Percentiles rank a stretch among this genome's conserved stretches.
phyloP scores from a whole-genome alignment of 208 protist genomes.

The Endotrypanum monterogeii region DNA sequence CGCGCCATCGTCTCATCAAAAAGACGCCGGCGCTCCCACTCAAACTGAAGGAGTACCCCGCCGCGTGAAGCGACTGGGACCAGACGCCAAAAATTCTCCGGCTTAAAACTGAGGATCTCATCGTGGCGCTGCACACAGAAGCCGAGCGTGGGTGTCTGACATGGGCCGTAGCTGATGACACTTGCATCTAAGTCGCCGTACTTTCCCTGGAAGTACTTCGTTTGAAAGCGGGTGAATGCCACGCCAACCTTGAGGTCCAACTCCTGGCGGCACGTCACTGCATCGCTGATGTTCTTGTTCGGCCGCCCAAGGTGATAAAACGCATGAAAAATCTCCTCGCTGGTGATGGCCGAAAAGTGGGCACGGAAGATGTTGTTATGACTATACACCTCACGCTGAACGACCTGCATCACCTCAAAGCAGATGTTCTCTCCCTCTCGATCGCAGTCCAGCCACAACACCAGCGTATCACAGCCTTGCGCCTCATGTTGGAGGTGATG shows the following conservation, averaged over 20 bases:
- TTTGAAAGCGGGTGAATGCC: conserved; percentile 95
- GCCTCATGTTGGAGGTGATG: conserved; percentile 80
- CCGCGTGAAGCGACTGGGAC: conserved; percentile 70
- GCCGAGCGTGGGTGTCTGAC: conserved; percentile 95
- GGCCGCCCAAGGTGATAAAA: conserved; percentile 86
- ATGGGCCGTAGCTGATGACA: conserved; percentile 96
- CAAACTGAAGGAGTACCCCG: conserved; percentile 71
- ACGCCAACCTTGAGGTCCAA: conserved; percentile 97
- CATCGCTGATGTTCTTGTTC: conserved; percentile 90
- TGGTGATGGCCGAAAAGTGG: conserved; percentile 93
- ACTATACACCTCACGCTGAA: conserved; percentile 54
- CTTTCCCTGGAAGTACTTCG: conserved; percentile 88
- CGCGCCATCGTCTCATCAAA: conserved; percentile 91
- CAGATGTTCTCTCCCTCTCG: conserved; percentile 98
- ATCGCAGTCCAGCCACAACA: conserved; percentile 97
- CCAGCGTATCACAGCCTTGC: conserved; percentile 84
- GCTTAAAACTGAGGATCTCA: conserved; percentile 92
- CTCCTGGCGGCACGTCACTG: conserved; percentile 95
- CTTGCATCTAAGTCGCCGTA: conserved; percentile 91
- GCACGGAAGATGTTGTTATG: conserved; percentile 85
- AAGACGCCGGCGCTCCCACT: conserved; percentile 89
- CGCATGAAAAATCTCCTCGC: conserved; percentile 81
- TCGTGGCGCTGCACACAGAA: conserved; percentile 94
- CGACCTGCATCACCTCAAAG: conserved; percentile 95
- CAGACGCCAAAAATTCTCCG: conserved; percentile 89